Conservation (phyloP, 495 filamentous ascomycete genomes). For the Polyplosphaeria fusca region DNA sequence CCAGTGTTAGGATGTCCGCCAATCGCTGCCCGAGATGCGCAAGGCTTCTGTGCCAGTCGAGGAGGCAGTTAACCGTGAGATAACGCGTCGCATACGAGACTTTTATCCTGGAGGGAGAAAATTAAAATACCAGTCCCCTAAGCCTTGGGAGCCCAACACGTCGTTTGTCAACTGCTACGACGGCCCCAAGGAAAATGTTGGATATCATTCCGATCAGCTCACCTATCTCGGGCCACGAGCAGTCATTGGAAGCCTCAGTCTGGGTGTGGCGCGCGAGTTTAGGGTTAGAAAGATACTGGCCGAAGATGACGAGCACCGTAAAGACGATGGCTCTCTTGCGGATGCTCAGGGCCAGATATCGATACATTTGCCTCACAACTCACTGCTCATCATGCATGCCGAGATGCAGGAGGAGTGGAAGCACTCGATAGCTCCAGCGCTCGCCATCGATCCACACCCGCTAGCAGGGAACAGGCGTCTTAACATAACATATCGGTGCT, state of each 20-base stretch:
- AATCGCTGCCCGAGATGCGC: constrained; percentile 66
- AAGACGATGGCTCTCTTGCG: constrained; percentile 41
- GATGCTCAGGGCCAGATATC: constrained; percentile 78
- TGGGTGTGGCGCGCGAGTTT: constrained; percentile 89
- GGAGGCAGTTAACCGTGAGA: constrained; percentile 68
- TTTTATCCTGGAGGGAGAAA: constrained; percentile 65
- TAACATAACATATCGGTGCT: constrained; percentile 92
- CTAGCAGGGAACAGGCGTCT: constrained; percentile 74
- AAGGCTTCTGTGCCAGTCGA: constrained; percentile 64
- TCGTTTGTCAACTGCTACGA: constrained; percentile 92
- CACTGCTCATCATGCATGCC: constrained; percentile 88
- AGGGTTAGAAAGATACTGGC: constrained; percentile 72
- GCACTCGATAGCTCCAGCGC: constrained; percentile 67
- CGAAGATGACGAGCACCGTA: constrained; percentile 46
- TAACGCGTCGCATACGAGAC: constrained; percentile 60
- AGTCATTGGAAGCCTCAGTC: constrained; percentile 82
- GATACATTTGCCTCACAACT: constrained; percentile 92
- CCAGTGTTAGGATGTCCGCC: constrained; percentile 60
- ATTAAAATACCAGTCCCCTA: constrained; percentile 69
- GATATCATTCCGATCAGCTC: constrained; percentile 87
- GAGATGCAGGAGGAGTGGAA: constrained; percentile 85
- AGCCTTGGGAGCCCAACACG: constrained; percentile 77
- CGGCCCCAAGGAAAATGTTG: constrained; percentile 74
- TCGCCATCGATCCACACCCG: constrained; percentile 75
- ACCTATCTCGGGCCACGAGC: constrained; percentile 89